A percentile compares a stretch with the other conserved stretches of the same genome.
phyloP scores from a whole-genome alignment of 768 basidiomycete genomes.

The Trametes villosa region DNA sequence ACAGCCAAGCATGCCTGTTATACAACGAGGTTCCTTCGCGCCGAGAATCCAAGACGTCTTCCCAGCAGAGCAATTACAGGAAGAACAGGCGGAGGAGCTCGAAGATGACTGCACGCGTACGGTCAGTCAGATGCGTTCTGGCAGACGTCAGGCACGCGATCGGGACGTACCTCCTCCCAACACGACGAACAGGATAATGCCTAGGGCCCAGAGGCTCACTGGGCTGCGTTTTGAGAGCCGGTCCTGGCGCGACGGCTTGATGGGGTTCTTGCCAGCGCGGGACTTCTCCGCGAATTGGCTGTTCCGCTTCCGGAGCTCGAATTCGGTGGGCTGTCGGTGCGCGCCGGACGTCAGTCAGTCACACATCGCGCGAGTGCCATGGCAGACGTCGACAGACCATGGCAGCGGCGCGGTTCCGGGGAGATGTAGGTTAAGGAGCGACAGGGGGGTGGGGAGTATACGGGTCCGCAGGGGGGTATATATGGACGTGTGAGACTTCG shows the following conservation, averaged over 20 bases:
- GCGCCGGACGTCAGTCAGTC: constrained; percentile 2
- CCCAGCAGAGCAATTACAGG: constrained; percentile 44
- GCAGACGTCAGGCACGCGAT: background rate
- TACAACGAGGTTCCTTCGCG: constrained; percentile 23
- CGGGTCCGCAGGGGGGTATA: constrained; percentile 4
- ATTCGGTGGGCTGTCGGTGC: constrained; percentile 72
- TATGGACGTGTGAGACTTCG: constrained; percentile 17
- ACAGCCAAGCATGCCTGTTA: constrained; percentile 12
- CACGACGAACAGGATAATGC: constrained; percentile 75
- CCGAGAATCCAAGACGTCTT: background rate
- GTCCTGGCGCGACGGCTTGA: constrained; percentile 74
- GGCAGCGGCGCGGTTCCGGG: background rate
- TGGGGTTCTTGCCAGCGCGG: constrained; percentile 75
- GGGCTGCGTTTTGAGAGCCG: constrained; percentile 73
- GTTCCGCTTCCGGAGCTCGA: constrained; percentile 81
- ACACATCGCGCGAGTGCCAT: background rate
- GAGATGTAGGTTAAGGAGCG: constrained; percentile 34
- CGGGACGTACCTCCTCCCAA: constrained; percentile 71
- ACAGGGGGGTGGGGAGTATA: constrained; percentile 17
- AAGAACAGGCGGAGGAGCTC: constrained; percentile 72
- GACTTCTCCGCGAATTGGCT: constrained; percentile 78
- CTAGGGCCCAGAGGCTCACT: constrained; percentile 74
- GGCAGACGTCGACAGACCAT: constrained; percentile 41
- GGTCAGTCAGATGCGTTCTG: background rate
- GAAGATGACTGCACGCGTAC: constrained; percentile 60